These are phyloP conservation scores for Alternaria sp. DNA, from an alignment of 2,329 filamentous ascomycete species.

Conservation along the genomic window DNA sequence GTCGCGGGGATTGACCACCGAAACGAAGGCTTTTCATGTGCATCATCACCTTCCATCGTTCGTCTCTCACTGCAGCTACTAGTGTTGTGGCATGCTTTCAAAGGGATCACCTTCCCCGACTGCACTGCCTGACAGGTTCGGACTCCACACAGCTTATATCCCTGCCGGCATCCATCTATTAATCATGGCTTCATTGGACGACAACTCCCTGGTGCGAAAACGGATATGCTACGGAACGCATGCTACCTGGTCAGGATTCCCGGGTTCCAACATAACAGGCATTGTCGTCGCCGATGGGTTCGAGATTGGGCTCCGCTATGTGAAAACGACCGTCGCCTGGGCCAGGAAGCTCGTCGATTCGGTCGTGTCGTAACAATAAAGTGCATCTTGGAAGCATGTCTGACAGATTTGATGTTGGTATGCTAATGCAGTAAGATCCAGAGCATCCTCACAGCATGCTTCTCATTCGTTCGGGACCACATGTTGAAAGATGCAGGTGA, in stretches of 20 bases:
- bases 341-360: background rate
- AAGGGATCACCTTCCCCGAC: background rate
- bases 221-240: background rate
- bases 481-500: background rate
- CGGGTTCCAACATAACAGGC: background rate
- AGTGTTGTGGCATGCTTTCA: background rate
- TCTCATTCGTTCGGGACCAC: background rate
- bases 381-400: background rate
- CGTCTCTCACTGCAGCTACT: background rate
- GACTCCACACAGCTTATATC: constrained; percentile 3
- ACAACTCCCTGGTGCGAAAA: background rate
- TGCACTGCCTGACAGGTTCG: background rate
- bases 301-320: background rate
- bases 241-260: background rate
- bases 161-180: constrained; percentile 18
- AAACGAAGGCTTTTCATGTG: constrained; percentile 1
- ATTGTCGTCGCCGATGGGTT: background rate
- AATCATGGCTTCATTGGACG: background rate
- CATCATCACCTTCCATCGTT: background rate
- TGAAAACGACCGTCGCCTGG: background rate
- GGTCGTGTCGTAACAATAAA: background rate
- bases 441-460: background rate
- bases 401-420: background rate
- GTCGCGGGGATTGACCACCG: background rate
- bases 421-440: background rate